Percentiles rank a stretch among this genome's conserved stretches.
Conservation (phyloP, 2,329 filamentous ascomycete species). For the Penicillium brevicompactum region DNA sequence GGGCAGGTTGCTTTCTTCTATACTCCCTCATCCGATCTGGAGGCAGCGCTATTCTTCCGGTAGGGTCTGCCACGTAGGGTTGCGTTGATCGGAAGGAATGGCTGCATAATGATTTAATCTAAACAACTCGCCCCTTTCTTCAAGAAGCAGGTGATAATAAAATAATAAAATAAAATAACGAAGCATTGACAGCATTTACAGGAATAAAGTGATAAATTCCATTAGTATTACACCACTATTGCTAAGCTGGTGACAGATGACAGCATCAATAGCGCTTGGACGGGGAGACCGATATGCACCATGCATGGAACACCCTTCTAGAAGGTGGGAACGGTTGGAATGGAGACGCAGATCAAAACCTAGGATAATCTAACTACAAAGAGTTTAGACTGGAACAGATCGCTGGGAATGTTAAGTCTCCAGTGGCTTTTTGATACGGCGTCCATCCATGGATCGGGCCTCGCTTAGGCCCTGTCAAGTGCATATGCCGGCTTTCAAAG, state of each 20-base stretch:
- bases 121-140: background rate
- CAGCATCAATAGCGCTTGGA: background rate
- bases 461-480: conserved; percentile 1
- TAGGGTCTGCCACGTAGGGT: background rate
- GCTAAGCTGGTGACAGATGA: background rate
- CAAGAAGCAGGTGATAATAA: background rate
- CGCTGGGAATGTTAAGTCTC: background rate
- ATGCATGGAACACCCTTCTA: conserved; percentile 5
- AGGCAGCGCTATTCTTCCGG: conserved; percentile 6
- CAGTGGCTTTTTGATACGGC: background rate
- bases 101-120: background rate
- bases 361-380: background rate
- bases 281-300: conserved; percentile 5
- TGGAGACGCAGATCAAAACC: background rate
- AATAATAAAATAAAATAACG: background rate
- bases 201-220: background rate
- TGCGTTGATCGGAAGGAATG: conserved; percentile 1
- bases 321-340: background rate
- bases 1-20: background rate
- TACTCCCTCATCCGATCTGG: conserved; percentile 1
- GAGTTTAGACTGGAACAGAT: background rate
- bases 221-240: background rate
- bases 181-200: background rate
- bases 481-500: background rate
- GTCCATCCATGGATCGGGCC: background rate